Evolutionary conservation across 1,139 yeast genomes (phyloP), one percentile per base, ranked within the genome.

Genomic region (Arxiozyma telluris): DNA sequence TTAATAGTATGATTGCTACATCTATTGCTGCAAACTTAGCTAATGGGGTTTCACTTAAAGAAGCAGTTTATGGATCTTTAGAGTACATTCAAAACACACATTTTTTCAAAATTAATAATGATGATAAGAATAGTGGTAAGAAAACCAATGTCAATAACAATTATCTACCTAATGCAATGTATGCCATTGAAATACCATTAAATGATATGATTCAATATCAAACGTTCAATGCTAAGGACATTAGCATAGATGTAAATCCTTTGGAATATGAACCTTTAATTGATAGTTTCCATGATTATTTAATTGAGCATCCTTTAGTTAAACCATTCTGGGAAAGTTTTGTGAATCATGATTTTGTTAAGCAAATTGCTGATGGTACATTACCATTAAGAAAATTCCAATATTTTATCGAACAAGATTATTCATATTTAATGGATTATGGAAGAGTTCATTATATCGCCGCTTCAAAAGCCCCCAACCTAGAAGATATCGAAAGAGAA

Each of bases 341-440:
- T 62, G 73, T 76, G 17, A 65, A 78, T 53, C 95, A 87, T 65
- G 78, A 76, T 15, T 87, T 87, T 66, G 78, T 86, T 15, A 61
- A 68, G 50, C 67, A 71, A 47, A 64, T 86, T 23, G 85, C 85
- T 1, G 65, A 72, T 30, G 80, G 81, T 49, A 64, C 76, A 1
- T 71, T 87, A 42, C 77, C 79, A 1, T 67, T 74, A 44, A 70
- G 72, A 15, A 73, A 74, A 46, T 86, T 86, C 67, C 70, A 77
- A 47, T 77, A 78, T 61, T 87, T 75, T 61, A 72, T 86, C 58
- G 77, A 77, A 57, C 95, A 87, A 64, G 94, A 87, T 65, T 84
- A 82, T 67, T 76, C 79, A 47, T 87, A 87, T 62, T 72, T 87
- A 55, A 70, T 80, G 30, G 83, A 81, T 58, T 87, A 85, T 64